Percentiles rank a stretch among this genome's conserved stretches.
These are phyloP conservation scores for Pseudogymnoascus sp. DNA, from an alignment of 2,329 filamentous ascomycete genomes.

Conservation along the genomic window DNA sequence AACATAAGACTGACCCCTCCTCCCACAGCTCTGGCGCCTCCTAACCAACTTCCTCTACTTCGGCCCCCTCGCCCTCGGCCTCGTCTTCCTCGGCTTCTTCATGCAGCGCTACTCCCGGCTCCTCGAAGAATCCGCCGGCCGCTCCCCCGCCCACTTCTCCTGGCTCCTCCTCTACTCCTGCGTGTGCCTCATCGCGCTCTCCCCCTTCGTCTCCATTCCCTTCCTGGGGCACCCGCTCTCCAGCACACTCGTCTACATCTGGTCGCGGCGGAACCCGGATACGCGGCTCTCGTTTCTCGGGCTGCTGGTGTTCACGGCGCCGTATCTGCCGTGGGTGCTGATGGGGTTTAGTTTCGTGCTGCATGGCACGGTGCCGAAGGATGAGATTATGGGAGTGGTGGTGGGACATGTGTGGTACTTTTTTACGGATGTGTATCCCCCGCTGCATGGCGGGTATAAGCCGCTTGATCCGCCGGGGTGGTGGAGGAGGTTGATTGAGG, in stretches of 20 bases:
- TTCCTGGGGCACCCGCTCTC: slow-evolving; percentile 92
- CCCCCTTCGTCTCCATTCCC: slow-evolving; percentile 81
- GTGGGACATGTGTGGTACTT: slow-evolving; percentile 98
- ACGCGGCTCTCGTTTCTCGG: slow-evolving; percentile 85
- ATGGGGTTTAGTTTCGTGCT: slow-evolving; percentile 90
- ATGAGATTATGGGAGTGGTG: slow-evolving; percentile 91
- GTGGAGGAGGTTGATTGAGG: slow-evolving; percentile 53
- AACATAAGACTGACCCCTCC: slow-evolving; percentile 2
- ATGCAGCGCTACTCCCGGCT: slow-evolving; percentile 92
- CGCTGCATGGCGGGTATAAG: slow-evolving; percentile 74
- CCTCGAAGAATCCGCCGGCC: slow-evolving; percentile 88
- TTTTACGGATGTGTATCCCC: slow-evolving; percentile 93
- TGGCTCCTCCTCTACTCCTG: slow-evolving; percentile 89
- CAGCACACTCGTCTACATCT: slow-evolving; percentile 94
- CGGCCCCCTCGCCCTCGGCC: slow-evolving; percentile 84
- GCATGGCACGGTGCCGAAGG: slow-evolving; percentile 83
- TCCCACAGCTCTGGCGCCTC: slow-evolving; percentile 83
- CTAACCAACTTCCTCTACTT: slow-evolving; percentile 96
- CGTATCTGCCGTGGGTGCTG: slow-evolving; percentile 92
- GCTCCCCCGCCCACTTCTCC: slow-evolving; percentile 86
- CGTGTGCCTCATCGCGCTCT: slow-evolving; percentile 69
- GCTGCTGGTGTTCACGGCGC: slow-evolving; percentile 83
- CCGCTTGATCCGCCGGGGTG: slow-evolving; percentile 84
- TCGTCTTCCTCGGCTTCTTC: slow-evolving; percentile 98
- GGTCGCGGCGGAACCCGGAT: slow-evolving; percentile 91